Evolutionary conservation across 2,329 filamentous ascomycete genomes (phyloP), one percentile per base, ranked within the genome.

Genomic region (Pestalotiopsis sp.): DNA sequence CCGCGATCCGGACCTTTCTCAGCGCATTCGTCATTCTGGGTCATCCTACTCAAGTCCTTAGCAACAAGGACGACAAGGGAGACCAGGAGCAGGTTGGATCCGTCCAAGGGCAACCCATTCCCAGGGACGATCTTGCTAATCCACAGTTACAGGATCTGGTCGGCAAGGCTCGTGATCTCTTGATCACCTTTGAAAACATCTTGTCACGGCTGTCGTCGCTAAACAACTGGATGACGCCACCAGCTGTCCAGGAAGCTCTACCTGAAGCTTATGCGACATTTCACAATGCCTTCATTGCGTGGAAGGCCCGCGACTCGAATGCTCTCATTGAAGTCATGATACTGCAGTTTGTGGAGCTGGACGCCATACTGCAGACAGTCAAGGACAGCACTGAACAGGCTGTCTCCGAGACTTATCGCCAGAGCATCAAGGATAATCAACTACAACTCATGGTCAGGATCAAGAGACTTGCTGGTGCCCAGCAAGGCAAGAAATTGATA

Each of bases 261-360:
- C 87, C 91, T 0, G 87, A 93, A 73, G 85, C 89, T 1, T 93
- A 95, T 75, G 88, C 91, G 39, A 88, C 90, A 0, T 96, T 94
- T 73, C 89, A 91, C 73, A 91, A 92, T 66, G 92, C 92, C 1
- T 95, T 96, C 75, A 92, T 93, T 70, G 90, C 92, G 3, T 96
- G 93, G 93, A 94, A 95, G 79, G 91, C 93, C 1, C 88, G 92
- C 66, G 93, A 95, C 77, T 93, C 92, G 0, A 90, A 90, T 66
- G 90, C 92, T 0, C 83, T 96, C 4, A 89, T 95, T 66, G 92
- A 95, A 74, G 91, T 93, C 67, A 95, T 96, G 93, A 86, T 95
- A n/a, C 87, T 93, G 75, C 92, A 94, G 72, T 95, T 95, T 78
- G 92, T 95, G 20, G 93, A 94, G 76, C 86, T 96, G 2, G 93